Conservation (phyloP, 2,329 filamentous ascomycete genomes). For the Xylaria sp. region DNA sequence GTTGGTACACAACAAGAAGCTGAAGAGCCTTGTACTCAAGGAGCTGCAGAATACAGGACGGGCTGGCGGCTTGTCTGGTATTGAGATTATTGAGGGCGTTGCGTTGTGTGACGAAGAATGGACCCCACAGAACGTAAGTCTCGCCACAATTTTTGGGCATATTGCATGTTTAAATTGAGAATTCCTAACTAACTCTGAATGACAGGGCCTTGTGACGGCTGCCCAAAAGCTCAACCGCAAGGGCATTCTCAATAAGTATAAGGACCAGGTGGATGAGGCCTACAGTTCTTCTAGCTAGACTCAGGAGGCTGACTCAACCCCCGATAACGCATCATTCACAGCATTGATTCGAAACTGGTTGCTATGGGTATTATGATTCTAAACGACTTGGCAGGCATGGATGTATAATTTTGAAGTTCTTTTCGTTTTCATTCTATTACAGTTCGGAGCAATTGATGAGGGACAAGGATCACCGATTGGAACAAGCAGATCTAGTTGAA, state of each 20-base stretch:
- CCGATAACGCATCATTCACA: background rate
- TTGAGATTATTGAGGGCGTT: slow-evolving; percentile 78
- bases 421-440: background rate
- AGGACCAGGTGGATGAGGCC: slow-evolving; percentile 69
- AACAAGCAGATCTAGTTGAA: slow-evolving; percentile 5
- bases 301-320: background rate
- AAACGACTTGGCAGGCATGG: background rate
- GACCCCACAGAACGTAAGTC: slow-evolving; percentile 77
- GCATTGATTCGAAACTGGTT: slow-evolving; percentile 1
- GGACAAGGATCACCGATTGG: slow-evolving; percentile 5
- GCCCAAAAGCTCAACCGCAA: slow-evolving; percentile 79
- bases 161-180: background rate
- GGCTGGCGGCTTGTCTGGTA: slow-evolving; percentile 70
- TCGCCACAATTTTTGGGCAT: background rate
- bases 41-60: slow-evolving; percentile 72
- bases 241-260: slow-evolving; percentile 71
- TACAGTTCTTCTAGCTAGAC: slow-evolving; percentile 58
- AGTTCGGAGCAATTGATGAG: background rate
- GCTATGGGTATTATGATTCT: background rate
- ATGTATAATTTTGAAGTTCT: background rate
- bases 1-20: slow-evolving; percentile 74
- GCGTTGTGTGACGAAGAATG: slow-evolving; percentile 79
- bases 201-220: slow-evolving; percentile 71
- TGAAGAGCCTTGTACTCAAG: slow-evolving; percentile 71
- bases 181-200: slow-evolving; percentile 44